A percentile compares a stretch with the other conserved stretches of the same genome.
Conservation (phyloP, 805 yeast genomes). For the Jamesozyma spencerorum region DNA sequence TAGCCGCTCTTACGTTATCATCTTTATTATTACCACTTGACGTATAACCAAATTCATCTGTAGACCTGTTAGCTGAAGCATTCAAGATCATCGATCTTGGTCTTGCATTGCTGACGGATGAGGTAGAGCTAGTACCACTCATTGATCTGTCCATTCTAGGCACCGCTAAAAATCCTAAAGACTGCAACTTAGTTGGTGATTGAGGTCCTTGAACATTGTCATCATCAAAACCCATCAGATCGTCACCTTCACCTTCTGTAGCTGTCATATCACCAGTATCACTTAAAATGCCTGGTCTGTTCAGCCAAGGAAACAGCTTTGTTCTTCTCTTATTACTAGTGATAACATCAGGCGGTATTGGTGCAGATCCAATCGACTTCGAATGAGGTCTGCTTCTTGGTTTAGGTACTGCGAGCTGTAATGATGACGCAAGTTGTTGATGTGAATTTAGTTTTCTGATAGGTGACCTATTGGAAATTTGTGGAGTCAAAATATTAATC, state of each 20-base stretch:
- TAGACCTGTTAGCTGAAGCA: conserved; percentile 14
- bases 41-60: conserved; percentile 14
- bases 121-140: conserved; percentile 17
- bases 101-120: conserved; percentile 13
- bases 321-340: conserved; percentile 21
- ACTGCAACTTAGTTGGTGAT: conserved; percentile 1
- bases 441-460: neutral
- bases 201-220: conserved; percentile 5
- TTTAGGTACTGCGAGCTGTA: conserved; percentile 4
- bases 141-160: conserved; percentile 14
- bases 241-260: conserved; percentile 27
- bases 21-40: conserved; percentile 2
- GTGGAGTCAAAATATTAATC: neutral
- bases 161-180: conserved; percentile 6
- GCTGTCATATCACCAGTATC: conserved; percentile 25
- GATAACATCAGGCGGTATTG: conserved; percentile 27
- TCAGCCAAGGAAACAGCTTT: conserved; percentile 25
- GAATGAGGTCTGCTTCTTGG: conserved; percentile 23
- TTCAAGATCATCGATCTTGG: conserved; percentile 17
- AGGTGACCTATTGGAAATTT: neutral
- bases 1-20: conserved; percentile 12
- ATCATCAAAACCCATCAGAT: conserved; percentile 12
- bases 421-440: neutral
- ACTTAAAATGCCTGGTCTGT: conserved; percentile 24
- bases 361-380: conserved; percentile 26